A percentile compares a stretch with the other conserved stretches of the same genome.
Conservation (phyloP, 495 filamentous ascomycete species). For the Cryomyces minteri region DNA sequence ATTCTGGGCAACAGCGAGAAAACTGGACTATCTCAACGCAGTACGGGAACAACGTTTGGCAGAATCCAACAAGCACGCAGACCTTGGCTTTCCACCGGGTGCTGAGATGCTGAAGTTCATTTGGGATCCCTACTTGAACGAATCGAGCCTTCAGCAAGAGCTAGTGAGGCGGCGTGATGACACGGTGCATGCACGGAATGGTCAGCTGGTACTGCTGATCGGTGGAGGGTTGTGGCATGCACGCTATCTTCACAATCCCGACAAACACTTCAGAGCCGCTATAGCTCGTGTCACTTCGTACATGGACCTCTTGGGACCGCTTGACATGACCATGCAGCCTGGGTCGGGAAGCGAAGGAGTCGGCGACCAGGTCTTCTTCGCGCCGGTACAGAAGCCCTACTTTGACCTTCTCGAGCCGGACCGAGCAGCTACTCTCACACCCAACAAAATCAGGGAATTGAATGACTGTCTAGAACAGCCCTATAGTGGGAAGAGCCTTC, state of each 20-base stretch:
- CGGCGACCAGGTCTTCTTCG: constrained; percentile 20
- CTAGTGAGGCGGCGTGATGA: constrained; percentile 7
- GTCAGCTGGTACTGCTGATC: no score
- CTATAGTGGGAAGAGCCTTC: constrained; percentile 21
- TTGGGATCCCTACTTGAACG: constrained; percentile 47
- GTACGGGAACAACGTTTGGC: constrained; percentile 10
- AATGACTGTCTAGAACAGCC: constrained; percentile 33
- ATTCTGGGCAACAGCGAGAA: constrained; percentile 37
- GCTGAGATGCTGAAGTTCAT: constrained; percentile 31
- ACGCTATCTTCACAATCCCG: no score
- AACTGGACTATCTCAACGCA: constrained; percentile 24
- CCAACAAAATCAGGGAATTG: constrained; percentile 32
- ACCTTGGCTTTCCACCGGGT: constrained; percentile 22
- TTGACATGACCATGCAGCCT: no score
- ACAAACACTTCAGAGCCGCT: no score
- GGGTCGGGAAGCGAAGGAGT: no score
- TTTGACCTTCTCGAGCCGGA: constrained; percentile 29
- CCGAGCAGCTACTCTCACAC: constrained; percentile 28
- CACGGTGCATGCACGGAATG: no score
- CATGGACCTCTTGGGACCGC: no score
- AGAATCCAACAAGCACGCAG: constrained; percentile 23
- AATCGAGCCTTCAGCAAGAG: constrained; percentile 23
- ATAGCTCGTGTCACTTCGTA: no score
- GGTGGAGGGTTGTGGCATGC: no score
- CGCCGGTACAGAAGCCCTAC: constrained; percentile 34